phyloP scores from a whole-genome alignment of 768 basidiomycete genomes.

The Inosperma sp. region DNA sequence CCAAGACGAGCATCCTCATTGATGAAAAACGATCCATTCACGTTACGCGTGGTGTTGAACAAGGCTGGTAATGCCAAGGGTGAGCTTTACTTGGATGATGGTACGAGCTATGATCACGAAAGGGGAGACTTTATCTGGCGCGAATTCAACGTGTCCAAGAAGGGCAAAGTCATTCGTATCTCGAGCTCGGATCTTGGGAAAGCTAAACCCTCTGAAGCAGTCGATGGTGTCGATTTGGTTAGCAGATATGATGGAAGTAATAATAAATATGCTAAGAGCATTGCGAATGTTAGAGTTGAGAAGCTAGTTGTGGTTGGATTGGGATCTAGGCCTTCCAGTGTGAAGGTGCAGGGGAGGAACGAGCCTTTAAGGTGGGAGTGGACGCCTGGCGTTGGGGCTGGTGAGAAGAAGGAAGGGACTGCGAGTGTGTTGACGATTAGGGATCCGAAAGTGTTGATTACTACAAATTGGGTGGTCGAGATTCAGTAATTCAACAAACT shows the following conservation, averaged over 20 bases:
- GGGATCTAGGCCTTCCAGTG: slow-evolving; percentile 51
- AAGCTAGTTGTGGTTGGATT: slow-evolving; percentile 78
- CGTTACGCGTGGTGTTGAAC: slow-evolving; percentile 77
- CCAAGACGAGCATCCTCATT: slow-evolving; percentile 79
- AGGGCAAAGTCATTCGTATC: slow-evolving; percentile 39
- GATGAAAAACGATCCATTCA: slow-evolving; percentile 92
- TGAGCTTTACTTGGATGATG: slow-evolving; percentile 94
- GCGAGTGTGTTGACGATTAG: slow-evolving; percentile 72
- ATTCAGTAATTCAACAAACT: slow-evolving; percentile 20
- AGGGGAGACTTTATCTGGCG: slow-evolving; percentile 84
- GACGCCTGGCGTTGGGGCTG: slow-evolving; percentile 50
- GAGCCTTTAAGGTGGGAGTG: slow-evolving; percentile 65
- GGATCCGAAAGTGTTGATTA: slow-evolving; percentile 59
- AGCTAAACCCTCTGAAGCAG: slow-evolving; percentile 41
- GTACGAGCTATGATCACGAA: slow-evolving; percentile 72
- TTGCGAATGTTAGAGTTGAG: slow-evolving; percentile 74
- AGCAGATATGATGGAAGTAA: slow-evolving; percentile 46
- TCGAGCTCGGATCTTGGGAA: slow-evolving; percentile 54
- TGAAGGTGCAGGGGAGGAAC: slow-evolving; percentile 45
- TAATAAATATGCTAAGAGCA: slow-evolving; percentile 66
- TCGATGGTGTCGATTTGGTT: slow-evolving; percentile 46
- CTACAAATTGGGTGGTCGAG: slow-evolving; percentile 62
- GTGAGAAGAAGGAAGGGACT: slow-evolving; percentile 54
- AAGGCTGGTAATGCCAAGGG: slow-evolving; percentile 59
- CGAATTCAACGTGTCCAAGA: slow-evolving; percentile 56